Conservation (phyloP, 2,329 filamentous ascomycete species). For the Aureobasidium sp. region DNA sequence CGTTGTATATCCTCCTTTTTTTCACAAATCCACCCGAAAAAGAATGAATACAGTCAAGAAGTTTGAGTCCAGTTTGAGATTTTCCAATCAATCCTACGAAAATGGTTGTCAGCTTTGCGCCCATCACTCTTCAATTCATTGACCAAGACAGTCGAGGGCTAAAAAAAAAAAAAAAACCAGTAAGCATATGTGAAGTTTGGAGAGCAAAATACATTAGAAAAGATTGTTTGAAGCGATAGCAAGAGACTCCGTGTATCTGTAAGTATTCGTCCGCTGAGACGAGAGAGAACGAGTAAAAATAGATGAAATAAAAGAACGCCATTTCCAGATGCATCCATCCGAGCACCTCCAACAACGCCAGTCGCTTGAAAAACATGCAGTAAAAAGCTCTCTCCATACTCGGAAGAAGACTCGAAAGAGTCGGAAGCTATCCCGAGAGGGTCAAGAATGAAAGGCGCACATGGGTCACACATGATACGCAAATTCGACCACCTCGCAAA, state of each 20-base stretch:
- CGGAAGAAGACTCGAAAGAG: background rate
- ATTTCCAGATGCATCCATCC: background rate
- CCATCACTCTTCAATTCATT: no score
- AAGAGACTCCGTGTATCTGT: background rate
- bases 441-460: background rate
- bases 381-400: background rate
- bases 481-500: background rate
- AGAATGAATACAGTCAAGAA: no score
- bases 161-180: no score
- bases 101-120: no score
- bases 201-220: background rate
- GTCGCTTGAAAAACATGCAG: background rate
- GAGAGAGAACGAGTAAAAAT: background rate
- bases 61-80: no score
- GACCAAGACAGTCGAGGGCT: no score
- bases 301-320: background rate
- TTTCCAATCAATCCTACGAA: no score
- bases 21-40: no score
- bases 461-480: background rate
- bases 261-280: background rate
- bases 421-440: background rate
- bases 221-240: background rate
- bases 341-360: background rate
- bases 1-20: no score
- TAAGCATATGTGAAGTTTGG: no score